These are phyloP conservation scores for Dothideomycetes sp. DNA, from an alignment of 2,329 filamentous ascomycete species.

Conservation along the genomic window DNA sequence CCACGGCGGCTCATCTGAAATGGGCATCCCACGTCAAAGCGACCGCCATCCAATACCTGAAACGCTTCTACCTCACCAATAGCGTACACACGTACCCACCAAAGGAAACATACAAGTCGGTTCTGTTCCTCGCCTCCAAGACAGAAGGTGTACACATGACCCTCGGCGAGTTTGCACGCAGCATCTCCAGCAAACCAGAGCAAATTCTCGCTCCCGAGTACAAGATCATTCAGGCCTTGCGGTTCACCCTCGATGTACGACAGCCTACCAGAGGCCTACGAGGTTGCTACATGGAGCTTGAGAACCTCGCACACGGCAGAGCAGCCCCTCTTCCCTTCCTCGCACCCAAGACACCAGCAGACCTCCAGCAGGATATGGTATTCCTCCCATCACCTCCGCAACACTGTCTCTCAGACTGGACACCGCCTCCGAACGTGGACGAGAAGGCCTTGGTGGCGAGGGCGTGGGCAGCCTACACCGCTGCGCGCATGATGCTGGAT, in stretches of 20 bases:
- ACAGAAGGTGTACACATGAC: conserved; percentile 74
- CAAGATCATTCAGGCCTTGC: conserved; percentile 77
- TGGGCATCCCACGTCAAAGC: conserved; percentile 53
- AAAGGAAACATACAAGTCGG: conserved; percentile 77
- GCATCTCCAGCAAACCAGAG: conserved; percentile 53
- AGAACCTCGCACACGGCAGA: conserved; percentile 53
- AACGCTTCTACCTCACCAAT: conserved; percentile 92
- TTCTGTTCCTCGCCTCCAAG: conserved; percentile 87
- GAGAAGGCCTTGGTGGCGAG: conserved; percentile 6
- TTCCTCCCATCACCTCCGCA: conserved; percentile 13
- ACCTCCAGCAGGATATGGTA: conserved; percentile 20
- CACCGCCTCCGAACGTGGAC: not conserved
- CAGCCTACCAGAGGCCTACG: conserved; percentile 85
- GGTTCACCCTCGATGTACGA: conserved; percentile 86
- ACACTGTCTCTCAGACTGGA: conserved; percentile 3
- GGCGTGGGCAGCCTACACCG: conserved; percentile 49
- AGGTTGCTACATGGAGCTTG: conserved; percentile 73
- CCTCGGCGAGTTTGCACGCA: conserved; percentile 45
- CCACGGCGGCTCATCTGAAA: conserved; percentile 47
- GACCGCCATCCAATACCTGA: conserved; percentile 80
- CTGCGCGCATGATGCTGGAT: conserved; percentile 57
- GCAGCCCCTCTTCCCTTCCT: conserved; percentile 21
- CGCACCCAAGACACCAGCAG: conserved; percentile 10
- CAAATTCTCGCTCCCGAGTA: conserved; percentile 88
- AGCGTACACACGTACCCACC: conserved; percentile 95